Base-by-base conservation (phyloP, 169 alveolate species). In the Plasmodium gaboni region DNA sequence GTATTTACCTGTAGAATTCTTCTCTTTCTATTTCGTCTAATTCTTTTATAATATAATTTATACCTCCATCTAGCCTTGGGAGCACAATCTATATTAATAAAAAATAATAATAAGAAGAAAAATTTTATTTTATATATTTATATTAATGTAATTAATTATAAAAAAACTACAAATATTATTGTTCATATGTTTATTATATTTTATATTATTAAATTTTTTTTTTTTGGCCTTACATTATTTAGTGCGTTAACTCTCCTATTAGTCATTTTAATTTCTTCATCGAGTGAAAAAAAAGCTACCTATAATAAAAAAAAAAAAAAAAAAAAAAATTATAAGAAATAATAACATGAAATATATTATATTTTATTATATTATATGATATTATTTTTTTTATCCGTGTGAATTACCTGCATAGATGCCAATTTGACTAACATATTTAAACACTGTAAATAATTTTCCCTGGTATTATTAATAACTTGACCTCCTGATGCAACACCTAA, bases 161-260 rank as follows among this genome's bases (percentile, higher is more conserved):
- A 55, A 22, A 4, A 1, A 55, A 55, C 24, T 55, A 55, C 1
- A 13, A 15, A 55, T n/a, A 15, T 15, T 51, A 51, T 15, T 51
- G 6, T 32, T 32, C 44, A 5, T 8, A 32, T 32, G 4, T 32
- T 32, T 32, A 32, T 51, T 50, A 4, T 1, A 9, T 50, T 50
- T 50, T 50, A 13, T 50, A 9, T 51, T 51, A 13, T 51, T 19
- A 19, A 19, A 19, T 0, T 19, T 19, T 19, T 51, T 51, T n/a
- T 55, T 55, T 12, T 55, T 55, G 6, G 10, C 28, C 9, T 5
- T 15, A 55, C 64, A 85, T 97, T 97, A 90, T 98, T 99, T 38
- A 98, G 94, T 57, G 99, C 99, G 93, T 98, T 98, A 19, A 97
- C 99, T 91, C 99, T 97, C 92, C 99, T 89, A 93, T 97, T 97